phyloP scores from a whole-genome alignment of 1,284 basidiomycete genomes.

The Sporisorium graminicola region DNA sequence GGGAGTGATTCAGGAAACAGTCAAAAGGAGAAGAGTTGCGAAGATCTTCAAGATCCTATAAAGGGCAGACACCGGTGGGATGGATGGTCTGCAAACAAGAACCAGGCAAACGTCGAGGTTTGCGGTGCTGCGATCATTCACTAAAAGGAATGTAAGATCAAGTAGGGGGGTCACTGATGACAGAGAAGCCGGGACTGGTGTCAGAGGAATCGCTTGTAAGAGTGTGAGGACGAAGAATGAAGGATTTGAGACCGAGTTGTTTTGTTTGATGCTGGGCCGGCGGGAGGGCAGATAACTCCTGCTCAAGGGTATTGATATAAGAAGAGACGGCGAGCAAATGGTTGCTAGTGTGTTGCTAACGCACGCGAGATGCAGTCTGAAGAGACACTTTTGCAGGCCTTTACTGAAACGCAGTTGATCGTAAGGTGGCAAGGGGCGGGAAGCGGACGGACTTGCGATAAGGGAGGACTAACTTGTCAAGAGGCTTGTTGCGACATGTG shows the following conservation, averaged over 20 bases:
- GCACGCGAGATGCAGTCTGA: constrained; percentile 6
- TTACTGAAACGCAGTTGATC: neutral
- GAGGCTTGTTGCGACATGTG: neutral
- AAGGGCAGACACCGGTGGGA: constrained; percentile 37
- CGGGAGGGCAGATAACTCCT: neutral
- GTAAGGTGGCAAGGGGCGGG: neutral
- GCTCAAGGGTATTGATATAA: neutral
- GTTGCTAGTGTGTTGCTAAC: neutral
- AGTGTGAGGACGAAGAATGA: neutral
- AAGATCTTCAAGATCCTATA: constrained; percentile 28
- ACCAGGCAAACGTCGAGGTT: constrained; percentile 41
- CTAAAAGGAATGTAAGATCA: constrained; percentile 14
- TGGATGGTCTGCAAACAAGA: constrained; percentile 34
- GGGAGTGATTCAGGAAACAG: neutral
- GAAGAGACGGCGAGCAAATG: neutral
- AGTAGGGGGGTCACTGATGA: neutral
- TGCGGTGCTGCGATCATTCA: constrained; percentile 43
- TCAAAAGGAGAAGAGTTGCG: neutral
- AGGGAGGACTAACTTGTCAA: no score
- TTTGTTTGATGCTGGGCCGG: neutral
- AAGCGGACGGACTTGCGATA: constrained; percentile 1
- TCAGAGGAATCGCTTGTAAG: neutral
- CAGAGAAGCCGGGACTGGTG: neutral
- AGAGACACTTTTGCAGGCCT: no score
- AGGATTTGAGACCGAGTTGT: neutral